phyloP scores from a whole-genome alignment of 1,284 basidiomycete species.

The Sanghuangporus sanghuang region DNA sequence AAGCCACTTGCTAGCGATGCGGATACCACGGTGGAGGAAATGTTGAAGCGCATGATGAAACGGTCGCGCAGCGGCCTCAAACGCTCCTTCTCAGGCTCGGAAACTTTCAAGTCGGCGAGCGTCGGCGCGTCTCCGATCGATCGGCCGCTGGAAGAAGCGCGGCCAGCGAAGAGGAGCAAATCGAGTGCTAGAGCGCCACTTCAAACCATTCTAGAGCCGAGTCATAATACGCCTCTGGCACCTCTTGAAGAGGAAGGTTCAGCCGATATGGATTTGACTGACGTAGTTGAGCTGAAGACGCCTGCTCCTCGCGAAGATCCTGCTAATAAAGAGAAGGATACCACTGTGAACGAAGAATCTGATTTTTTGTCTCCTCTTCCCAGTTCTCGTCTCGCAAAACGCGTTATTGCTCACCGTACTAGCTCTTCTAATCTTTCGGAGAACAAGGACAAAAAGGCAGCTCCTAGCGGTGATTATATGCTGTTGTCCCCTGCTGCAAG shows the following conservation, averaged over 20 bases:
- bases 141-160: background rate
- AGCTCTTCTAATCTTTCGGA: constrained; percentile 35
- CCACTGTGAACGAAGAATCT: constrained; percentile 7
- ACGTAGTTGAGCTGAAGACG: constrained; percentile 11
- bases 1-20: constrained; percentile 29
- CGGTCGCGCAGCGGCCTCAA: constrained; percentile 30
- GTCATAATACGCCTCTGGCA: background rate
- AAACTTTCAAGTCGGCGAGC: constrained; percentile 7
- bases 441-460: constrained; percentile 26
- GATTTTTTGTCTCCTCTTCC: constrained; percentile 36
- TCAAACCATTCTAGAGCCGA: constrained; percentile 4
- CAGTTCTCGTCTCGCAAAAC: constrained; percentile 25
- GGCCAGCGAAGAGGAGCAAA: constrained; percentile 12
- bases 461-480: background rate
- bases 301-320: constrained; percentile 10
- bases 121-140: constrained; percentile 12
- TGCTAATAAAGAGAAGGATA: background rate
- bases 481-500: constrained; percentile 15
- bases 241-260: constrained; percentile 3
- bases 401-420: constrained; percentile 14
- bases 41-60: constrained; percentile 45
- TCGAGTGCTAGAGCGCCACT: constrained; percentile 3
- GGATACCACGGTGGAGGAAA: constrained; percentile 36
- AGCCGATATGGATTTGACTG: constrained; percentile 15
- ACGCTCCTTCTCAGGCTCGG: constrained; percentile 1